phyloP scores from a whole-genome alignment of 1,284 basidiomycete species.

The Cronartium quercuum region DNA sequence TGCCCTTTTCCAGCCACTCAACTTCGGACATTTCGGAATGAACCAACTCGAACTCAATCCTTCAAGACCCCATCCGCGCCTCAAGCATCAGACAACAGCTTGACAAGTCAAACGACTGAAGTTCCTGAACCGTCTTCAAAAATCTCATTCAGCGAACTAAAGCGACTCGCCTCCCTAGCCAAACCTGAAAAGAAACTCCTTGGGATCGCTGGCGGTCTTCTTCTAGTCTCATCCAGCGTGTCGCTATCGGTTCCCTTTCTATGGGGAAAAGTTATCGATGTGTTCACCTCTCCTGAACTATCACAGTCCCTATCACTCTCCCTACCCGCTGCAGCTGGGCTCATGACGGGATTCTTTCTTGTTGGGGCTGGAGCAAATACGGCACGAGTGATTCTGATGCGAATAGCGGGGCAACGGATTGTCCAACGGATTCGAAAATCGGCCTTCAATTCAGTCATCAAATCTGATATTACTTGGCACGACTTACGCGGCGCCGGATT shows the following conservation, averaged over 20 bases:
- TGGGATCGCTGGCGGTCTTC: slow-evolving; percentile 43
- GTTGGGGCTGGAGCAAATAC: slow-evolving; percentile 82
- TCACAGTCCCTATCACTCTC: slow-evolving; percentile 54
- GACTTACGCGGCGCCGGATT: slow-evolving; percentile 40
- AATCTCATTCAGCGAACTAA: slow-evolving; percentile 10
- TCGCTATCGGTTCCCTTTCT: slow-evolving; percentile 86
- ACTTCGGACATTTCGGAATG: neutral
- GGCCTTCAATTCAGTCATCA: neutral
- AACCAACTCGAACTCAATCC: neutral
- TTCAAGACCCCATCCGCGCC: neutral
- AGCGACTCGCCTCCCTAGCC: slow-evolving; percentile 46
- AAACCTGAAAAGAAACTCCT: slow-evolving; percentile 46
- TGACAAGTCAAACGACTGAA: neutral
- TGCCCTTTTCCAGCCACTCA: neutral
- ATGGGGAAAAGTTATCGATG: slow-evolving; percentile 84
- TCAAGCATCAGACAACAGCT: neutral
- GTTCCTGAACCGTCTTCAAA: neutral
- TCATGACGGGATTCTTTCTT: slow-evolving; percentile 74
- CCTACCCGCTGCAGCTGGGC: slow-evolving; percentile 69
- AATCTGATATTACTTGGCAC: slow-evolving; percentile 45
- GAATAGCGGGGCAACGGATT: slow-evolving; percentile 81
- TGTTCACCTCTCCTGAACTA: slow-evolving; percentile 66
- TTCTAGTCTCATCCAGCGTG: slow-evolving; percentile 56
- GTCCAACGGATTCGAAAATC: slow-evolving; percentile 68
- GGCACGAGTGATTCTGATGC: slow-evolving; percentile 78